These are phyloP conservation scores for Torulaspora quercuum DNA, from an alignment of 805 yeast genomes.

Conservation along the genomic window DNA sequence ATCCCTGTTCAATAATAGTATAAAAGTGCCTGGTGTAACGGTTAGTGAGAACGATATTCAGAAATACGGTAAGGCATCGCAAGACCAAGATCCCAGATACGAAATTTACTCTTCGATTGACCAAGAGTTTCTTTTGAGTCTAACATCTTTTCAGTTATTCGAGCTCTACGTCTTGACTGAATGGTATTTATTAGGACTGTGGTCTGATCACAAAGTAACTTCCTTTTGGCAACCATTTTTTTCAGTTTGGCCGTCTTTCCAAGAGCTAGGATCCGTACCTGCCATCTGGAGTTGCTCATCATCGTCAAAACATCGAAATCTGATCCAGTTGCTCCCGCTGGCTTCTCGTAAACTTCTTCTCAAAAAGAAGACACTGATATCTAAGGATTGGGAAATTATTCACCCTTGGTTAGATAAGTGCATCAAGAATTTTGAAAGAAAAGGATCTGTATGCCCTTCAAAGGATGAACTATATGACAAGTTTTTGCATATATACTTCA, in stretches of 20 bases:
- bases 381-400: slow-evolving; percentile 44
- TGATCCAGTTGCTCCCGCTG: slow-evolving; percentile 44
- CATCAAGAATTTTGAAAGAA: slow-evolving; percentile 12
- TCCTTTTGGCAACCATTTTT: slow-evolving; percentile 72
- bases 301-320: slow-evolving; percentile 24
- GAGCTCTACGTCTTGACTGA: slow-evolving; percentile 42
- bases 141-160: slow-evolving; percentile 61
- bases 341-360: slow-evolving; percentile 41
- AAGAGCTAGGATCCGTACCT: slow-evolving; percentile 58
- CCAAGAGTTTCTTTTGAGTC: slow-evolving; percentile 37
- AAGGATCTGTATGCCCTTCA: slow-evolving; percentile 1
- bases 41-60: slow-evolving; percentile 5
- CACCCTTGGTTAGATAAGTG: slow-evolving; percentile 25
- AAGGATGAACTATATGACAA: slow-evolving; percentile 18
- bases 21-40: slow-evolving; percentile 16
- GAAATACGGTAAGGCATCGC: background rate
- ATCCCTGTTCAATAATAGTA: slow-evolving; percentile 32
- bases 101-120: slow-evolving; percentile 35
- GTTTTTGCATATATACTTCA: slow-evolving; percentile 74
- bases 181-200: slow-evolving; percentile 28
- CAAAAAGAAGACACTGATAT: slow-evolving; percentile 44
- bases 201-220: slow-evolving; percentile 17
- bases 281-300: slow-evolving; percentile 51
- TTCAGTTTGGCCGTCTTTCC: slow-evolving; percentile 54
- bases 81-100: slow-evolving; percentile 24